Evolutionary conservation across 2,329 filamentous ascomycete species (phyloP), one percentile per base, ranked within the genome.

Genomic region (Talaromyces verruculosus): DNA sequence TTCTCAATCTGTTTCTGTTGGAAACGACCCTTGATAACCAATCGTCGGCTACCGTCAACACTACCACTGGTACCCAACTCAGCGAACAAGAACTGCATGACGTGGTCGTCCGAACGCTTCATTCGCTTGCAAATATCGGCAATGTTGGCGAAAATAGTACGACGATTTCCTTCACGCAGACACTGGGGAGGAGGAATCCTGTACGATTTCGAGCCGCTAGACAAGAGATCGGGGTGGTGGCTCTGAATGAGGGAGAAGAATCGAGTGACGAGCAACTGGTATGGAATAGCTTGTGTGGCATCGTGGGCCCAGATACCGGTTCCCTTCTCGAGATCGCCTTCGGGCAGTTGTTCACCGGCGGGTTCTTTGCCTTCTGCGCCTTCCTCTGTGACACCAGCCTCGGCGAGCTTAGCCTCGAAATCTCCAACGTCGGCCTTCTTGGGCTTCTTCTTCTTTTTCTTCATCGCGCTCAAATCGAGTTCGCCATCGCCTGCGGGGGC

Each of bases 1-100:
- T 96, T 97, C 85, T 99, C 95, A 77, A 98, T 93, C 84, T 98
- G 94, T 84, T 97, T 97, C 84, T 98, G 94, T 82, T 98, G 94
- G 91, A 99, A 99, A 77, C 95, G 92, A 85, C 95, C 95, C 87
- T 97, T 97, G 87, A 99, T 99, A 77, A 99, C 93, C 75, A 99
- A 82, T 77, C 94, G 89, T 80, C 93, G 89, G 82, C 87, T 92
- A 73, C 94, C 95, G 82, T 97, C 95, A 65, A 97, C 93, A 78
- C 91, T 96, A 79, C 95, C 95, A 77, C 88, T 96, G 71, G 95
- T 99, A 85, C 95, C 95, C 88, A 99, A 87, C 81, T 99, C 95
- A 71, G 95, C 93, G 81, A 99, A 97, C 79, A 99, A 83, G 84
- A 97, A 98, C 74, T 94, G 90, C 63, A 93, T 98, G 71, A 99